These are phyloP conservation scores for Effrenium voratum DNA, from an alignment of 73 alveolate genomes.

Conservation along the genomic window DNA sequence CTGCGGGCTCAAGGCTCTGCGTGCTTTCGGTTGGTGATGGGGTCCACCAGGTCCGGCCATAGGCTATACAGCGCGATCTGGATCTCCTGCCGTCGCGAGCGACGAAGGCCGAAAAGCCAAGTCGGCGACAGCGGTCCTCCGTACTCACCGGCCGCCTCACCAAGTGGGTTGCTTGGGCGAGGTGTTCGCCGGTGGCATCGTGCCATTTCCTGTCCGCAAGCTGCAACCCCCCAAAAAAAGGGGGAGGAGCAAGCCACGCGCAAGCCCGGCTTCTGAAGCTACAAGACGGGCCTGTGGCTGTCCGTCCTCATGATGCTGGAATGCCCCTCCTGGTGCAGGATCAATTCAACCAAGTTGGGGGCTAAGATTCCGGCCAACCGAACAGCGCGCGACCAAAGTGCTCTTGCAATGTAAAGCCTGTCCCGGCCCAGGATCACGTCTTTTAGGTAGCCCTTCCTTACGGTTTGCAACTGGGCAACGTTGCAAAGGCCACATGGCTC, in stretches of 20 bases:
- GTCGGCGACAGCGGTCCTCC: background rate
- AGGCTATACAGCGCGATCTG: conserved; percentile 77
- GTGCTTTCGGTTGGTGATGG: conserved; percentile 17
- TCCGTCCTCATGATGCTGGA: too few relatives aligned
- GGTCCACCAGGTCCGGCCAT: conserved; percentile 69
- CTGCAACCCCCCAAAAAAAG: too few relatives aligned
- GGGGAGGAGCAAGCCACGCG: too few relatives aligned
- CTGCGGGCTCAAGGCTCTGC: background rate
- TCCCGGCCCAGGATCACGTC: conserved; percentile 26
- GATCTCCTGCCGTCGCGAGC: conserved; percentile 34
- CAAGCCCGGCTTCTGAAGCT: too few relatives aligned
- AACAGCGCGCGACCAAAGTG: background rate
- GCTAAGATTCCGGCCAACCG: too few relatives aligned
- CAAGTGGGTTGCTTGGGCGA: conserved; percentile 37
- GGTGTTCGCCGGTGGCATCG: conserved; percentile 14
- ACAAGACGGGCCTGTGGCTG: too few relatives aligned
- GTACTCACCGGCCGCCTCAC: conserved; percentile 82
- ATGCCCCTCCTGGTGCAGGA: too few relatives aligned
- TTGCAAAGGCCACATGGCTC: background rate
- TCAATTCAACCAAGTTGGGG: too few relatives aligned
- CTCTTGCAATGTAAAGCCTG: background rate
- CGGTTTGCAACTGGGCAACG: background rate
- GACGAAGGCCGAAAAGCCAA: background rate
- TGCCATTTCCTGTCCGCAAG: conserved; percentile 82
- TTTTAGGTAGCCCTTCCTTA: conserved; percentile 39